Evolutionary conservation across 1,284 basidiomycete genomes (phyloP).

Genomic region (Schizophyllum commune): DNA sequence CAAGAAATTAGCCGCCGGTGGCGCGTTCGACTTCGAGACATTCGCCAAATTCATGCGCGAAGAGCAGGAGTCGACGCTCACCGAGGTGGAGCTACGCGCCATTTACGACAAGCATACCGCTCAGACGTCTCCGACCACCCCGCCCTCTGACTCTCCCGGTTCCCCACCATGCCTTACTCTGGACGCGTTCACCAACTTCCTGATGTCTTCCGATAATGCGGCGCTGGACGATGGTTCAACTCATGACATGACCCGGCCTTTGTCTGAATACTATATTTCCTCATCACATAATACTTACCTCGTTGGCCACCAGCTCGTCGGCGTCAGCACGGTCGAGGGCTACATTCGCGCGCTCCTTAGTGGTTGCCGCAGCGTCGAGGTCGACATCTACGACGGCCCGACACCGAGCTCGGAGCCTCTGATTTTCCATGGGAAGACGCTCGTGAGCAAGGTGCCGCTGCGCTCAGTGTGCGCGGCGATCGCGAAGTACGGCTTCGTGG

Average conservation of each 20-base stretch:
- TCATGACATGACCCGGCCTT: conserved; percentile 60
- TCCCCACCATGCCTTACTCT: conserved; percentile 4
- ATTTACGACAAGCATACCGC: conserved; percentile 40
- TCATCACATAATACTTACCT: conserved; percentile 98
- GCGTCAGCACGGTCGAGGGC: conserved; percentile 91
- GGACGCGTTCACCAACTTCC: conserved; percentile 9
- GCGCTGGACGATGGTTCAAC: conserved; percentile 1
- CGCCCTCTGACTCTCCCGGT: not conserved
- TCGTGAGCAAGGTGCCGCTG: conserved; percentile 81
- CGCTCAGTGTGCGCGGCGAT: conserved; percentile 85
- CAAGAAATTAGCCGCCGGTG: conserved; percentile 38
- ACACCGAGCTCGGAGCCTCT: conserved; percentile 48
- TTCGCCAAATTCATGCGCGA: conserved; percentile 66
- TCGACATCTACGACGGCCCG: conserved; percentile 93
- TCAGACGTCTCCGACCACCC: conserved; percentile 1
- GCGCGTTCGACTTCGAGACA: conserved; percentile 42
- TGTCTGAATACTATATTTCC: conserved; percentile 88
- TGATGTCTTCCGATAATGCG: conserved; percentile 9
- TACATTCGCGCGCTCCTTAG: conserved; percentile 91
- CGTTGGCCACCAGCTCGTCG: conserved; percentile 89
- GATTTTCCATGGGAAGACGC: conserved; percentile 86
- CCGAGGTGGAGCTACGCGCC: conserved; percentile 29
- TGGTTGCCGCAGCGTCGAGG: conserved; percentile 90
- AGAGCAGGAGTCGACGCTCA: conserved; percentile 48
- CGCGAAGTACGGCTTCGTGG: conserved; percentile 87